phyloP scores from a whole-genome alignment of 1,284 basidiomycete genomes.

The Apiotrichum mycotoxinovorans region DNA sequence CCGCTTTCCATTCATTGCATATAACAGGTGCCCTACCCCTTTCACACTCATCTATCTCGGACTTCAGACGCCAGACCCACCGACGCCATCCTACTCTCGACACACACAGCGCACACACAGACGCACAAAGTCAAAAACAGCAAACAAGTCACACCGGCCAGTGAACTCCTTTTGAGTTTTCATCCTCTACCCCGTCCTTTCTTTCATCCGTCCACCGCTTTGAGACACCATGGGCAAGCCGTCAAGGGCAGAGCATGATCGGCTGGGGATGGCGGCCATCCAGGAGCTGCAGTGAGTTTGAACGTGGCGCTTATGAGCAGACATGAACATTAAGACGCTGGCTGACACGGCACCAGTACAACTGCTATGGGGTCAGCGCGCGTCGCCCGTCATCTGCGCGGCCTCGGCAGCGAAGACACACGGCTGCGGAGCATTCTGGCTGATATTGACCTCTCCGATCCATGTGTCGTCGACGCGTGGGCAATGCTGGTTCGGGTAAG shows the following conservation, averaged over 20 bases:
- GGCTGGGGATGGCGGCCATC: conserved; percentile 9
- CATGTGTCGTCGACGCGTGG: conserved; percentile 13
- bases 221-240: conserved; percentile 11
- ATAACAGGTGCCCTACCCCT: too few species aligned
- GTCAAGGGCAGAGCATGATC: conserved; percentile 4
- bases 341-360: background rate
- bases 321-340: too few species aligned
- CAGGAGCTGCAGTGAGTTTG: conserved; percentile 11
- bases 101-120: too few species aligned
- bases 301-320: background rate
- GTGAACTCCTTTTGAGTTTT: too few species aligned
- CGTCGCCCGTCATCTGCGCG: background rate
- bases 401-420: conserved; percentile 5
- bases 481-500: conserved; percentile 11
- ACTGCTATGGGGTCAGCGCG: background rate
- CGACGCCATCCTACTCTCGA: too few species aligned
- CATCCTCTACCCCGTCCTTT: background rate
- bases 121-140: too few species aligned
- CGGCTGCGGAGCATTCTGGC: conserved; percentile 11
- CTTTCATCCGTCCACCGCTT: too few species aligned
- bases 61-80: too few species aligned
- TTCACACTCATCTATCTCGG: too few species aligned
- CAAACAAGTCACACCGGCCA: too few species aligned
- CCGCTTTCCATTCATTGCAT: too few species aligned
- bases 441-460: conserved; percentile 2